Conservation (phyloP, 2,329 filamentous ascomycete species). For the Apiospora hydei region DNA sequence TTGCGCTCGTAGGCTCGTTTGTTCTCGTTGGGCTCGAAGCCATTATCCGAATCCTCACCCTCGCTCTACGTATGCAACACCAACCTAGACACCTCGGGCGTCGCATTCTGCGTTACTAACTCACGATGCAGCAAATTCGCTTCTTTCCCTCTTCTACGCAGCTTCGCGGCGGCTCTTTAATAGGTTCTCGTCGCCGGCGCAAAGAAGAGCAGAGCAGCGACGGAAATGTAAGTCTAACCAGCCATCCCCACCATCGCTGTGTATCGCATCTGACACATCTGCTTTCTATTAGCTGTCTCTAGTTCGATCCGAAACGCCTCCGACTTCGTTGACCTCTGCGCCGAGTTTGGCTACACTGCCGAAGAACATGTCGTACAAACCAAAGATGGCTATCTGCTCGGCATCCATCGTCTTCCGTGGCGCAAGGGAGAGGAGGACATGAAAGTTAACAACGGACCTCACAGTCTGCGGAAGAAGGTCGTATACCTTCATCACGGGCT, state of each 20-base stretch:
- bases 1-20: slow-evolving; percentile 85
- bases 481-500: slow-evolving; percentile 95
- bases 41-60: slow-evolving; percentile 82
- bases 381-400: slow-evolving; percentile 89
- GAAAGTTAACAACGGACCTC: slow-evolving; percentile 75
- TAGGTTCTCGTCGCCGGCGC: slow-evolving; percentile 72
- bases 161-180: slow-evolving; percentile 86
- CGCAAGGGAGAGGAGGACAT: slow-evolving; percentile 80
- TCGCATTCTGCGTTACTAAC: slow-evolving; percentile 32
- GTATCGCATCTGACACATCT: slow-evolving; percentile 61
- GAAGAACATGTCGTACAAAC: slow-evolving; percentile 98
- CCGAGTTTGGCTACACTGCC: slow-evolving; percentile 87
- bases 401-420: slow-evolving; percentile 87
- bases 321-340: slow-evolving; percentile 95
- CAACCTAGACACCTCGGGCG: neutral
- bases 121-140: slow-evolving; percentile 67
- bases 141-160: slow-evolving; percentile 84
- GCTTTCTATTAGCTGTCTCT: slow-evolving; percentile 67
- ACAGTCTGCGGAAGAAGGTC: slow-evolving; percentile 79
- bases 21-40: slow-evolving; percentile 83
- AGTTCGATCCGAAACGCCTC: slow-evolving; percentile 83
- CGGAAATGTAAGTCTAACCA: slow-evolving; percentile 64
- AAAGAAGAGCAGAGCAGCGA: slow-evolving; percentile 70
- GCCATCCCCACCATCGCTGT: slow-evolving; percentile 53
- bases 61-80: slow-evolving; percentile 76